Conservation (phyloP, 768 basidiomycete genomes). For the Strobilomyces confusus region DNA sequence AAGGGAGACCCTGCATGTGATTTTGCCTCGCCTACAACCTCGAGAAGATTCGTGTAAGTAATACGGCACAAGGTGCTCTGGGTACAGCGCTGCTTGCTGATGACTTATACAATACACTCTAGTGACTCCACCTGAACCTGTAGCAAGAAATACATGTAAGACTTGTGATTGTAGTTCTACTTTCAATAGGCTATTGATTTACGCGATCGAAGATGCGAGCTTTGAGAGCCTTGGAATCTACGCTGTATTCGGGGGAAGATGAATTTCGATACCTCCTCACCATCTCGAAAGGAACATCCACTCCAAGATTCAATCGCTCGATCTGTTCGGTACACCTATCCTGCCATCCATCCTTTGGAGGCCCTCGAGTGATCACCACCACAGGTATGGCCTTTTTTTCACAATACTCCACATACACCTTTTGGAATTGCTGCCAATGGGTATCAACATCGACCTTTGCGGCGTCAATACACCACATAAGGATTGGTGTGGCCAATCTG, state of each 20-base stretch:
- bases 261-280: conserved; percentile 9
- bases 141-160: neutral
- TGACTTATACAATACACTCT: too few species aligned
- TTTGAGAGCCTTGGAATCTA: conserved; percentile 16
- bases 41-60: neutral
- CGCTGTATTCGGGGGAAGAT: conserved; percentile 9
- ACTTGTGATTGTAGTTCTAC: neutral
- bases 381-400: conserved; percentile 16
- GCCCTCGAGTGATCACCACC: conserved; percentile 19
- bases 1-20: neutral
- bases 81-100: neutral
- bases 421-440: conserved; percentile 22
- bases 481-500: conserved; percentile 9
- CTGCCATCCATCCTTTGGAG: conserved; percentile 7
- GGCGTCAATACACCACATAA: conserved; percentile 27
- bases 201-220: conserved; percentile 6
- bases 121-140: neutral
- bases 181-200: neutral
- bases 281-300: conserved; percentile 3
- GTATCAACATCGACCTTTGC: conserved; percentile 10
- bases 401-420: conserved; percentile 24
- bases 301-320: conserved; percentile 3
- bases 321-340: conserved; percentile 13
- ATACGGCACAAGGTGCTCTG: neutral
- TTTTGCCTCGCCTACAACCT: neutral